Base-by-base conservation (phyloP, 2,329 filamentous ascomycete species). In the Neospermospora avenae region DNA sequence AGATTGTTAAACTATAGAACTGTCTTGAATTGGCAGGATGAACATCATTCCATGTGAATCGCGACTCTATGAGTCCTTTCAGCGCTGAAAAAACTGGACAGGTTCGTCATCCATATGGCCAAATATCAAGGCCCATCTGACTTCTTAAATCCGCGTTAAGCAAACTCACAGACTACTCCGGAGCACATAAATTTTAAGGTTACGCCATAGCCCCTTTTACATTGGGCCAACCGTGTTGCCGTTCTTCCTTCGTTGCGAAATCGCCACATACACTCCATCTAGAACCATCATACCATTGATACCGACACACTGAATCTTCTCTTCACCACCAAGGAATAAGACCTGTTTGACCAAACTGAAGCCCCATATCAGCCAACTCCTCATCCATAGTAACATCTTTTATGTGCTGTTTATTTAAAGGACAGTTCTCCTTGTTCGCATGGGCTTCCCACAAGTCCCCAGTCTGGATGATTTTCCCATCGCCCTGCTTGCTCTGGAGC, bases 1-100 rank as follows among this genome's bases (percentile, higher is more conserved):
- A 10, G 28, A 10, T 31, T 31, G 5, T 84, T 83, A 1, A 86
- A 83, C 69, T 64, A 89, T 28, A 81, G 77, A 72, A 71, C 78
- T 0, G 76, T 84, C 0, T 72, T 88, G 28, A 31, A 5, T 31
- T 31, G 28, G 28, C 45, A 85, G 87, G 67, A 75, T 79, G 60
- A 74, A 75, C 1, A 86, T 80, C 66, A 77, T 11, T 83, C 84
- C 68, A 81, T 83, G 48, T 78, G 87, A 58, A 80, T 1, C 77
- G 79, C 0, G 77, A 80, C 67, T 86, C 84, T 1, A 85, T 82
- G 71, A 78, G 80, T 70, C 84, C 78, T 68, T 68, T 88, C 67
- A 85, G 81, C n/a, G 73, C 80, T 75, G 0, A 80, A 81, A 0
- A 77, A 80, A 35, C 77, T 81, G 1, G 80, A 74, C 63, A 89